Evolutionary conservation across 345 rosid genomes (phyloP).

Genomic region (Lepidium africanum): DNA sequence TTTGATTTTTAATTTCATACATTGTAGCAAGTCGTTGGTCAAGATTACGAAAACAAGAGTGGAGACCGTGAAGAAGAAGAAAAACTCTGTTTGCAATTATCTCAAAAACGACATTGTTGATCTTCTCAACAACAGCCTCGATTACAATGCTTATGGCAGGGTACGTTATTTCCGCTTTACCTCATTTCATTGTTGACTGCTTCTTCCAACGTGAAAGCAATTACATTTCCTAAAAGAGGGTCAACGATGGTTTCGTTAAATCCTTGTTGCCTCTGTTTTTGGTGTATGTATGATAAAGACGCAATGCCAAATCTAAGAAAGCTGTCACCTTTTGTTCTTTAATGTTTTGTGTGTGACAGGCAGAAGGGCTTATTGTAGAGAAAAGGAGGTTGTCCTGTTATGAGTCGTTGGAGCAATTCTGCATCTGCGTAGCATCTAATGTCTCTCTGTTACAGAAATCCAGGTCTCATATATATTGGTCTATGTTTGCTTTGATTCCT

Average conservation of each 20-base stretch:
- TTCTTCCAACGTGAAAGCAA: slow-evolving; percentile 2
- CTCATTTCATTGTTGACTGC: background rate
- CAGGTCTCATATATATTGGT: slow-evolving; percentile 26
- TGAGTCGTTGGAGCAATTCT: slow-evolving; percentile 47
- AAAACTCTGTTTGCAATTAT: slow-evolving; percentile 47
- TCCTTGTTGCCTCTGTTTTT: background rate
- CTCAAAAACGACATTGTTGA: slow-evolving; percentile 78
- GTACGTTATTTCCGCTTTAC: slow-evolving; percentile 24
- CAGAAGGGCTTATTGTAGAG: slow-evolving; percentile 67
- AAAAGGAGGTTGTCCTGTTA: slow-evolving; percentile 50
- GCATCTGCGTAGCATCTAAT: slow-evolving; percentile 38
- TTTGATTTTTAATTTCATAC: background rate
- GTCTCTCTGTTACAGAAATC: slow-evolving; percentile 53
- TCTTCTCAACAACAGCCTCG: slow-evolving; percentile 55
- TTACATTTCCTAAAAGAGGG: background rate
- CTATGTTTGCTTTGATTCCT: background rate
- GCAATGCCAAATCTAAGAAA: background rate
- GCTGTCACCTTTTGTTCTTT: too few species aligned
- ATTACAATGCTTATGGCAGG: slow-evolving; percentile 76
- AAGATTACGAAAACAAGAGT: slow-evolving; percentile 56
- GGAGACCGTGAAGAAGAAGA: slow-evolving; percentile 67
- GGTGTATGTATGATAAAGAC: background rate
- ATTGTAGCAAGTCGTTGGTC: slow-evolving; percentile 47
- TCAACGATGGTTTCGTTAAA: background rate
- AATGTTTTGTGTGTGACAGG: slow-evolving; percentile 43